Evolutionary conservation across 2,329 filamentous ascomycete species (phyloP).

Genomic region (Macroventuria anomochaeta): DNA sequence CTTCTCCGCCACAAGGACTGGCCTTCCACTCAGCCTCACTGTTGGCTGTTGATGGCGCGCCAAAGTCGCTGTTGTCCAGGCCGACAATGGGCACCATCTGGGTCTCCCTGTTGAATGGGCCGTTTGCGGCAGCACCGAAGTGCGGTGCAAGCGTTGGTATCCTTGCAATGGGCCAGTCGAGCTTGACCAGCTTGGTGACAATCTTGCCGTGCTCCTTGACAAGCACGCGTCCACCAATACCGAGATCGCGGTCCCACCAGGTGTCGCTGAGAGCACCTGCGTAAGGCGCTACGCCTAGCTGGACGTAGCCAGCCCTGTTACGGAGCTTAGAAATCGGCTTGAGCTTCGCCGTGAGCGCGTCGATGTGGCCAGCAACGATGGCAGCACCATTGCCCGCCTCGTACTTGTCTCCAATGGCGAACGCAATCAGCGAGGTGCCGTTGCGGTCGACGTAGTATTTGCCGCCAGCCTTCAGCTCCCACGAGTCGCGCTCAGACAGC

Average conservation of each 20-base stretch:
- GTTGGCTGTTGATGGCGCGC: slow-evolving; percentile 37
- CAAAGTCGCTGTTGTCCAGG: slow-evolving; percentile 73
- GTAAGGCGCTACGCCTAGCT: slow-evolving; percentile 92
- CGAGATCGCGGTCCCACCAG: slow-evolving; percentile 97
- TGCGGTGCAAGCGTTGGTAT: slow-evolving; percentile 93
- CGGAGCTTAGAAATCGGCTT: slow-evolving; percentile 89
- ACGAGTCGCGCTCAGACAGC: slow-evolving; percentile 80
- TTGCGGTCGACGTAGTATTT: slow-evolving; percentile 92
- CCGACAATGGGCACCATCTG: slow-evolving; percentile 94
- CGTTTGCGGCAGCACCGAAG: slow-evolving; percentile 75
- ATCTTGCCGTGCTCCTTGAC: slow-evolving; percentile 83
- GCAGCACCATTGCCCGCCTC: slow-evolving; percentile 84
- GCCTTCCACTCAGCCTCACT: slow-evolving; percentile 49
- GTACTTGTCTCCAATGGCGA: slow-evolving; percentile 81
- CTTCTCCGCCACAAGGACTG: slow-evolving; percentile 63
- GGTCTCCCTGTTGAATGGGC: slow-evolving; percentile 83
- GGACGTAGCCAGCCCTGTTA: slow-evolving; percentile 83
- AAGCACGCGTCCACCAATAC: slow-evolving; percentile 87
- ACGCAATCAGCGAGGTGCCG: slow-evolving; percentile 83
- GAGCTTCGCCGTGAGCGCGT: slow-evolving; percentile 85
- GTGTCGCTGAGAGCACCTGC: slow-evolving; percentile 85
- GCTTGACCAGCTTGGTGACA: slow-evolving; percentile 79
- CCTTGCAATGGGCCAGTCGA: slow-evolving; percentile 89
- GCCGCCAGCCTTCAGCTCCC: slow-evolving; percentile 80
- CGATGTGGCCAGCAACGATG: slow-evolving; percentile 90